phyloP scores from a whole-genome alignment of 139 green algal species.

The Picochlorum sp. region DNA sequence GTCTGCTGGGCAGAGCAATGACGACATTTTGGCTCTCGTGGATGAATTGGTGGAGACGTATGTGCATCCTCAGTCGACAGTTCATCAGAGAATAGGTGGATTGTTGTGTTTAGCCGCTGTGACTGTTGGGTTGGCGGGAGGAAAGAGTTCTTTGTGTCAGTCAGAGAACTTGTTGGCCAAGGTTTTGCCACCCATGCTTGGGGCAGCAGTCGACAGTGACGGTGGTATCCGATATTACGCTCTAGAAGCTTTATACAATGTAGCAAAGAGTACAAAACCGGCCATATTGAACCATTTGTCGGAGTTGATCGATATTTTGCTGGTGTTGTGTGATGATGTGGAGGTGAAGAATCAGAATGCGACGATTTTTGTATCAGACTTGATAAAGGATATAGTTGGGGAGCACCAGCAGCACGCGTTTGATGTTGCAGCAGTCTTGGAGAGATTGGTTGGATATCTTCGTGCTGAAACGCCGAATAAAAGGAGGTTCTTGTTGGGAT shows the following conservation, averaged over 20 bases:
- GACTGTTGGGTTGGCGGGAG: constrained; percentile 69
- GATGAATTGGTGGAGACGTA: constrained; percentile 17
- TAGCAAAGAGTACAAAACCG: constrained; percentile 79
- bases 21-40: constrained; percentile 27
- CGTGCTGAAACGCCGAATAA: constrained; percentile 73
- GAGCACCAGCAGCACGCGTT: constrained; percentile 47
- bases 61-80: constrained; percentile 47
- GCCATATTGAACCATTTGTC: constrained; percentile 84
- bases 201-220: constrained; percentile 76
- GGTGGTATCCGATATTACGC: constrained; percentile 89
- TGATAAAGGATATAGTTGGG: constrained; percentile 77
- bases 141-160: background rate
- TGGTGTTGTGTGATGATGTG: constrained; percentile 67
- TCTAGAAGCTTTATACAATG: constrained; percentile 92
- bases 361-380: constrained; percentile 81
- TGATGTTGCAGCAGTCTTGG: constrained; percentile 77
- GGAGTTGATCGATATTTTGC: constrained; percentile 88
- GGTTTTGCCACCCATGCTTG: constrained; percentile 82
- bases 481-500: constrained; percentile 73
- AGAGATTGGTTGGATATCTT: constrained; percentile 68
- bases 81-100: constrained; percentile 87
- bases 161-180: constrained; percentile 33
- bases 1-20: constrained; percentile 19
- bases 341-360: constrained; percentile 86
- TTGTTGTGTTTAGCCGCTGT: constrained; percentile 88